These are phyloP conservation scores for Magnusiomyces fungicola DNA, from an alignment of 1,139 yeast genomes.

Conservation along the genomic window DNA sequence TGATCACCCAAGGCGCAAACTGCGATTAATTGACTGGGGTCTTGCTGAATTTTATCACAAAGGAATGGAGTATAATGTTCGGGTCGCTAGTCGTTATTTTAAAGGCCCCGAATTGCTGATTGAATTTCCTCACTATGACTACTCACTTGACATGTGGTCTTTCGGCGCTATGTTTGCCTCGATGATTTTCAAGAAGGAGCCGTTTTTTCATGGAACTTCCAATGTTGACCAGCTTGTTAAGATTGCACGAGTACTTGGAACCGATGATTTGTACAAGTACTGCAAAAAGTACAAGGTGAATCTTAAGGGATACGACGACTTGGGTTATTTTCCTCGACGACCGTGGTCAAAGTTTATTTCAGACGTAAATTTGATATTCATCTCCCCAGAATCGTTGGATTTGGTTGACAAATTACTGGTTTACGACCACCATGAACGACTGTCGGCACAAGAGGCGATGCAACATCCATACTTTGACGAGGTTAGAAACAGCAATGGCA, in stretches of 20 bases:
- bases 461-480: conserved; percentile 56
- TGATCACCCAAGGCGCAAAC: conserved; percentile 58
- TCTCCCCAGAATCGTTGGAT: conserved; percentile 63
- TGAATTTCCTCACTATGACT: conserved; percentile 81
- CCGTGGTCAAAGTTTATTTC: conserved; percentile 79
- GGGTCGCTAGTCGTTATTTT: conserved; percentile 91
- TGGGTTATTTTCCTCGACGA: conserved; percentile 63
- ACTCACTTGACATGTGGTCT: conserved; percentile 89
- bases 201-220: conserved; percentile 91
- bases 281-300: conserved; percentile 63
- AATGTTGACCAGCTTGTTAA: conserved; percentile 91
- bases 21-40: conserved; percentile 94
- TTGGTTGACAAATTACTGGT: conserved; percentile 68
- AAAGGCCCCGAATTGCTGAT: conserved; percentile 92
- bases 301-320: conserved; percentile 71
- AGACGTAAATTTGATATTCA: conserved; percentile 58
- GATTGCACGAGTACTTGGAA: conserved; percentile 83
- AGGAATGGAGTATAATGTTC: conserved; percentile 83
- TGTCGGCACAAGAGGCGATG: conserved; percentile 92
- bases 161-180: conserved; percentile 96
- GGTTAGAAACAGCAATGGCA: too few species aligned
- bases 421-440: conserved; percentile 82
- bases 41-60: conserved; percentile 91
- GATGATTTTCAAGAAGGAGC: conserved; percentile 90
- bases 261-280: conserved; percentile 67